These are phyloP conservation scores for Tetracladium marchalianum DNA, from an alignment of 495 filamentous ascomycete genomes.

Conservation along the genomic window DNA sequence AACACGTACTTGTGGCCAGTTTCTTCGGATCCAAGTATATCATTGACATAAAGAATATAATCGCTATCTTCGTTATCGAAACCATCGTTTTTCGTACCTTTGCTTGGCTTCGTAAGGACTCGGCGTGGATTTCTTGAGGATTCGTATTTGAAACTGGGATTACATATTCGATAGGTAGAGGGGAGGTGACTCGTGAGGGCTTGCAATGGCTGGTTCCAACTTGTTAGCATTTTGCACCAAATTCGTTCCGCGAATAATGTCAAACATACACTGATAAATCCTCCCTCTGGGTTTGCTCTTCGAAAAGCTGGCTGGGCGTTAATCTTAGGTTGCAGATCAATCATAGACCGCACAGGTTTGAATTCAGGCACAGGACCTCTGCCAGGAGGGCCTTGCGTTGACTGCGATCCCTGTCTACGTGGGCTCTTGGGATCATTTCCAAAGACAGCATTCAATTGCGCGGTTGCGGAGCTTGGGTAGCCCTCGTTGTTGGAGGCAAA, in stretches of 20 bases:
- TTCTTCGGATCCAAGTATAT: conserved; percentile 96
- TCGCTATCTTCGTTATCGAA: conserved; percentile 99
- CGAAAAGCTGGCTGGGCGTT: conserved; percentile 84
- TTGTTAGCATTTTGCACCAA: conserved; percentile 1
- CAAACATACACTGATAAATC: conserved; percentile 87
- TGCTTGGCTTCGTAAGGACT: conserved; percentile 98
- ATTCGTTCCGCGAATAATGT: not conserved
- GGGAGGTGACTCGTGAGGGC: conserved; percentile 90
- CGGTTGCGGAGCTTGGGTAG: conserved; percentile 59
- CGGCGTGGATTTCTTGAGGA: conserved; percentile 95
- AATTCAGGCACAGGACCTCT: conserved; percentile 82
- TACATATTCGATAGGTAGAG: conserved; percentile 95
- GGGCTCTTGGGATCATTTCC: conserved; percentile 67
- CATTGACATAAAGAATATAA: conserved; percentile 98
- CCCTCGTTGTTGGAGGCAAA: conserved; percentile 46
- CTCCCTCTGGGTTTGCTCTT: conserved; percentile 91
- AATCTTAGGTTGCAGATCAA: conserved; percentile 72
- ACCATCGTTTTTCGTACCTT: conserved; percentile 96
- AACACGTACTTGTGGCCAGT: conserved; percentile 81
- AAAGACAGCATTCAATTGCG: conserved; percentile 62
- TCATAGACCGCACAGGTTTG: conserved; percentile 57
- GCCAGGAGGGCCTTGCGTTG: conserved; percentile 36
- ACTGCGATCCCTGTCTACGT: conserved; percentile 38
- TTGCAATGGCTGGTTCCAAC: conserved; percentile 68
- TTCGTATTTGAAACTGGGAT: conserved; percentile 97